Conservation (phyloP, 345 rosid genomes). For the Sonneratia alba region DNA sequence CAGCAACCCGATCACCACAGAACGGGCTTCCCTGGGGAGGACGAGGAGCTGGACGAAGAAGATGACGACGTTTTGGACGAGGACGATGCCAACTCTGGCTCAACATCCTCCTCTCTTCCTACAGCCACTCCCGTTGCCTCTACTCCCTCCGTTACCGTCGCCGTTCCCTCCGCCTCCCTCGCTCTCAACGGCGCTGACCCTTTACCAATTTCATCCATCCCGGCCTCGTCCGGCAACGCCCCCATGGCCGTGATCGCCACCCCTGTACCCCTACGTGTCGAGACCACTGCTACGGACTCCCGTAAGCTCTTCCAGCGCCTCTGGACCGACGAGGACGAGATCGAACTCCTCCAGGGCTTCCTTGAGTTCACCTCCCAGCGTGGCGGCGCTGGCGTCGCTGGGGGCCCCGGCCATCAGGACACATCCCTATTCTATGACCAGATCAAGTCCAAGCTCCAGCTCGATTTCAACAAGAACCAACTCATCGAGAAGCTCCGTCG, state of each 20-base stretch:
- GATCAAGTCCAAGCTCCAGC: slow-evolving; percentile 90
- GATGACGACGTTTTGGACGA: slow-evolving; percentile 40
- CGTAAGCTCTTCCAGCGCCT: slow-evolving; percentile 77
- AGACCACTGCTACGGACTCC: slow-evolving; percentile 44
- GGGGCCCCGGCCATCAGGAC: slow-evolving; percentile 53
- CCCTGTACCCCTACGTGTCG: slow-evolving; percentile 22
- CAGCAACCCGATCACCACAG: slow-evolving; percentile 39
- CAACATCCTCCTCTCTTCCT: slow-evolving; percentile 24
- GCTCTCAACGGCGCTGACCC: slow-evolving; percentile 13
- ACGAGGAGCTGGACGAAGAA: slow-evolving; percentile 38
- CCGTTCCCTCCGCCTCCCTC: slow-evolving; percentile 21
- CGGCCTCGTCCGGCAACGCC: slow-evolving; percentile 12
- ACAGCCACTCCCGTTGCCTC: slow-evolving; percentile 26
- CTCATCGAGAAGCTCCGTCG: slow-evolving; percentile 90
- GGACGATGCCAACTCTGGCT: slow-evolving; percentile 41
- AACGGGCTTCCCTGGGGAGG: slow-evolving; percentile 36
- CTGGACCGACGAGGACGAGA: slow-evolving; percentile 99
- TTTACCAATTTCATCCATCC: slow-evolving; percentile 6
- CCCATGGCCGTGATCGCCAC: slow-evolving; percentile 13
- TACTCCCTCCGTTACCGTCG: slow-evolving; percentile 29
- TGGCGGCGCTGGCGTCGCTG: slow-evolving; percentile 17
- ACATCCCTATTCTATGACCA: slow-evolving; percentile 87
- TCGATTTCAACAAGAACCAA: slow-evolving; percentile 95
- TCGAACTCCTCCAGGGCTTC: slow-evolving; percentile 90
- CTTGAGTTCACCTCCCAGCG: slow-evolving; percentile 61